phyloP scores from a whole-genome alignment of 768 basidiomycete genomes.

The Hypholoma fasciculare region DNA sequence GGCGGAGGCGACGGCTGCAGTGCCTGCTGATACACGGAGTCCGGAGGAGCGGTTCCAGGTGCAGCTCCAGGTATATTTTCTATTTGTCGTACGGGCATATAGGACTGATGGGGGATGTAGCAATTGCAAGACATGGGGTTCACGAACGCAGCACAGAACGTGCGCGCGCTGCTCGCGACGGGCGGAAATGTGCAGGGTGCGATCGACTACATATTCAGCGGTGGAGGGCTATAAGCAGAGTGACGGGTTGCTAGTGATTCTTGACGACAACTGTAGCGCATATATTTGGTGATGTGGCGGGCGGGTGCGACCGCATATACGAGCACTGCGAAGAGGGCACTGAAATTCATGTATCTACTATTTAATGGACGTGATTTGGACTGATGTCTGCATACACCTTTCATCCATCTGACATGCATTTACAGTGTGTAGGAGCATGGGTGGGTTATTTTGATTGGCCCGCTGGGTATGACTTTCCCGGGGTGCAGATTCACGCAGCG shows the following conservation, averaged over 20 bases:
- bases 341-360: no score
- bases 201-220: slow-evolving; percentile 88
- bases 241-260: not conserved
- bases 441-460: not conserved
- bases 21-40: slow-evolving; percentile 68
- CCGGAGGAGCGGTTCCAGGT: slow-evolving; percentile 93
- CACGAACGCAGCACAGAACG: slow-evolving; percentile 84
- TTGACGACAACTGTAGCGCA: no score
- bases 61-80: slow-evolving; percentile 65
- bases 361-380: no score
- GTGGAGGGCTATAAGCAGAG: slow-evolving; percentile 59
- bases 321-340: no score
- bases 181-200: slow-evolving; percentile 92
- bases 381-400: no score
- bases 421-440: not conserved
- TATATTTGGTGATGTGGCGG: no score
- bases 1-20: slow-evolving; percentile 30
- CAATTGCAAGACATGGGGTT: slow-evolving; percentile 97
- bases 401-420: no score
- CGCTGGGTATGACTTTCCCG: not conserved
- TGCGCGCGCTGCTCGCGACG: slow-evolving; percentile 86
- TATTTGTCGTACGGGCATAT: not conserved
- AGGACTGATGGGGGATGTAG: slow-evolving; percentile 33
- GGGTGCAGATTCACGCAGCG: not conserved
- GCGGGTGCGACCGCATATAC: no score